Conservation (phyloP, 768 basidiomycete genomes). For the Rubroboletus pulcherrimus region DNA sequence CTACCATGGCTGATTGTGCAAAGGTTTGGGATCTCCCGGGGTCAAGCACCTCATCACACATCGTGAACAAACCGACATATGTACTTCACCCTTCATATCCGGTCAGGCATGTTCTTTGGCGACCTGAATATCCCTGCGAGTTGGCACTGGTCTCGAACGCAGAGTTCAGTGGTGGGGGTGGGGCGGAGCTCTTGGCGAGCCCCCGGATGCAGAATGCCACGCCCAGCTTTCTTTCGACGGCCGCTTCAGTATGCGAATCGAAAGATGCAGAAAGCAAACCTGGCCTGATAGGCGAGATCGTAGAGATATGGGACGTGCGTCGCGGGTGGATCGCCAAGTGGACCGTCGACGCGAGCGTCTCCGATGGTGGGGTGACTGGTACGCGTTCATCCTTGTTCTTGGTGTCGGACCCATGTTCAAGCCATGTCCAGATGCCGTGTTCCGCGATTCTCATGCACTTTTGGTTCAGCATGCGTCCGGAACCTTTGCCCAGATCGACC, state of each 20-base stretch:
- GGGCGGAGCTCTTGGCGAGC: conserved; percentile 24
- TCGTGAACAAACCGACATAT: conserved; percentile 63
- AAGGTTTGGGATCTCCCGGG: conserved; percentile 69
- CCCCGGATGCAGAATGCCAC: conserved; percentile 24
- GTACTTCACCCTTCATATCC: conserved; percentile 72
- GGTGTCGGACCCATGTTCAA: not conserved
- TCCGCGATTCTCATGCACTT: conserved; percentile 65
- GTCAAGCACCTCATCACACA: conserved; percentile 42
- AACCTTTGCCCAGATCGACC: conserved; percentile 74
- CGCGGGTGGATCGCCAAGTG: conserved; percentile 82
- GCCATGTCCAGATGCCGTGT: conserved; percentile 52
- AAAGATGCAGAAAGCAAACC: conserved; percentile 16
- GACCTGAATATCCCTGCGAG: conserved; percentile 74
- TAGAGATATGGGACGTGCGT: conserved; percentile 87
- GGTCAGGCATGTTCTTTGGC: conserved; percentile 71
- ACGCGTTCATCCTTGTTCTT: conserved; percentile 15
- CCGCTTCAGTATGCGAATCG: conserved; percentile 6
- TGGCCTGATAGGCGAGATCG: conserved; percentile 44
- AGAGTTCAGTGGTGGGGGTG: conserved; percentile 41
- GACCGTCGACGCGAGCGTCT: conserved; percentile 59
- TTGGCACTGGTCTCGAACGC: conserved; percentile 68
- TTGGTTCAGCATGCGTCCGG: conserved; percentile 76
- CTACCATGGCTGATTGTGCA: not conserved
- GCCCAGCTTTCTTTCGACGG: conserved; percentile 20
- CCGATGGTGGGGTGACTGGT: conserved; percentile 78